These are phyloP conservation scores for Exophiala xenobiotica DNA, from an alignment of 2,329 filamentous ascomycete species.

Conservation along the genomic window DNA sequence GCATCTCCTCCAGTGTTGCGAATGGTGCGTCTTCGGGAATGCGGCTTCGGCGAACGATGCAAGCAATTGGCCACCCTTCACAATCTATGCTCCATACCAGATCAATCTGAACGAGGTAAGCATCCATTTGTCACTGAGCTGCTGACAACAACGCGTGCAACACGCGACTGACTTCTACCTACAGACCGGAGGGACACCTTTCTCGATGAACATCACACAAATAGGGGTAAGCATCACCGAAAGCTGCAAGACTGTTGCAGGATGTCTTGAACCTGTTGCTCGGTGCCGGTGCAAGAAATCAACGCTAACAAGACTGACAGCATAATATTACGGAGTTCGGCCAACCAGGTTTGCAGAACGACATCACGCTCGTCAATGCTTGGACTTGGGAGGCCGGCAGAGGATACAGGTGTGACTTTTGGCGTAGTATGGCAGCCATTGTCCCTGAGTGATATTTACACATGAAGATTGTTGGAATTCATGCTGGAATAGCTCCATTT, in stretches of 20 bases:
- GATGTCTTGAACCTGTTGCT: too few species aligned
- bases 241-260: too few species aligned
- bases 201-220: slow-evolving; percentile 21
- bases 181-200: slow-evolving; percentile 42
- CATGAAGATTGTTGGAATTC: too few species aligned
- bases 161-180: neutral
- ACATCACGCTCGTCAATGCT: slow-evolving; percentile 45
- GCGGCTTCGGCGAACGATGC: slow-evolving; percentile 25
- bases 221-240: too few species aligned
- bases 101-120: slow-evolving; percentile 45
- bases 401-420: slow-evolving; percentile 49
- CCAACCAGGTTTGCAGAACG: slow-evolving; percentile 39
- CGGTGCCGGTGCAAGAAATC: too few species aligned
- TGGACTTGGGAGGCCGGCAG: slow-evolving; percentile 51
- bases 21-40: slow-evolving; percentile 31
- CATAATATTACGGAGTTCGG: slow-evolving; percentile 33
- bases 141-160: neutral
- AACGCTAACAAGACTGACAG: too few species aligned
- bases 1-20: slow-evolving; percentile 37
- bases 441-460: slow-evolving; percentile 27
- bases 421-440: slow-evolving; percentile 35
- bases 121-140: neutral
- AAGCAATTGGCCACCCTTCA: slow-evolving; percentile 40
- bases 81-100: slow-evolving; percentile 36
- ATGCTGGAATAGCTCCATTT: too few species aligned